A percentile compares a stretch with the other conserved stretches of the same genome.
These are phyloP conservation scores for Trichosporon sp. DNA, from an alignment of 1,284 basidiomycete species.

Conservation along the genomic window DNA sequence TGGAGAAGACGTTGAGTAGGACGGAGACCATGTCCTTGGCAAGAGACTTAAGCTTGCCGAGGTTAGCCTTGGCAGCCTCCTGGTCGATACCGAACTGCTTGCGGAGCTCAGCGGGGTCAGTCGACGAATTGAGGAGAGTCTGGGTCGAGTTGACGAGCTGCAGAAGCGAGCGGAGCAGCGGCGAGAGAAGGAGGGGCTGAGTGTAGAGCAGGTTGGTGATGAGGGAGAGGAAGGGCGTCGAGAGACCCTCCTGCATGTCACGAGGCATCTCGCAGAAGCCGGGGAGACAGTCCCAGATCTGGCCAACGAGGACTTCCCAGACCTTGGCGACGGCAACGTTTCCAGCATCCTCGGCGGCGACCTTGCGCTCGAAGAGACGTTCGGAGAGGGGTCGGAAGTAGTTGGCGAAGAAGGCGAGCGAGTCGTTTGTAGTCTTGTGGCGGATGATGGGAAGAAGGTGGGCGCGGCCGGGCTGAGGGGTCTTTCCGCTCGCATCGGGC, in stretches of 20 bases:
- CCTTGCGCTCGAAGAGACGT: constrained; percentile 84
- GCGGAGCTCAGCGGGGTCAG: constrained; percentile 59
- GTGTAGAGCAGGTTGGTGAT: constrained; percentile 87
- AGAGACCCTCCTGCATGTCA: constrained; percentile 71
- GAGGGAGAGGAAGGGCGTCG: constrained; percentile 76
- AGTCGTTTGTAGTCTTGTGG: constrained; percentile 73
- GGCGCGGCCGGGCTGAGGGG: constrained; percentile 65
- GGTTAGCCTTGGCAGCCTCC: constrained; percentile 68
- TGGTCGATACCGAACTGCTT: constrained; percentile 62
- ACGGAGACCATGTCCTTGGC: constrained; percentile 92
- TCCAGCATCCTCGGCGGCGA: constrained; percentile 68
- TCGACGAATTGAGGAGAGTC: constrained; percentile 58
- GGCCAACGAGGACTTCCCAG: constrained; percentile 87
- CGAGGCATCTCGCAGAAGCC: constrained; percentile 75
- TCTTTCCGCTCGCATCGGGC: constrained; percentile 62
- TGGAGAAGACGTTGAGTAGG: constrained; percentile 95
- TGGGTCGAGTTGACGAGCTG: constrained; percentile 70
- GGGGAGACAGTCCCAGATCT: constrained; percentile 77
- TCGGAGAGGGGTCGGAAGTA: constrained; percentile 95
- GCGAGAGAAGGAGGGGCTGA: constrained; percentile 78
- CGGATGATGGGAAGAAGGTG: constrained; percentile 89
- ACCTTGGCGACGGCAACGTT: constrained; percentile 85
- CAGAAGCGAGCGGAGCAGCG: constrained; percentile 79
- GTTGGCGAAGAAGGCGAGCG: constrained; percentile 80
- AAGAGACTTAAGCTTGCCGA: constrained; percentile 74